Evolutionary conservation across 164 flowering plant genomes (phyloP).

Genomic region (Warburgia ugandensis): DNA sequence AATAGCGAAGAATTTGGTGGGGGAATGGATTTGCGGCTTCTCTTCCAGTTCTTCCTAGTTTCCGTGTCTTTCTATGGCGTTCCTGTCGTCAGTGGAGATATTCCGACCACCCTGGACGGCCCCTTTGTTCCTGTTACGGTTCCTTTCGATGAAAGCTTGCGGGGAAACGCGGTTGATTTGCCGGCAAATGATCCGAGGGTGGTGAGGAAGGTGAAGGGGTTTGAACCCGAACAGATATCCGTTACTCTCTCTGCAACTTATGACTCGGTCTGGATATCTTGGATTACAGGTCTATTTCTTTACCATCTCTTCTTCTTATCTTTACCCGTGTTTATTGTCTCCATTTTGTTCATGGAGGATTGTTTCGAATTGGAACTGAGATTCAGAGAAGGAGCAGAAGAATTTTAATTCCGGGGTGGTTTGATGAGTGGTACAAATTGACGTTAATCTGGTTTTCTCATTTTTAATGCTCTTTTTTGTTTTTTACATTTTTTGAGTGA

Average conservation of each 20-base stretch:
- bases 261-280: conserved; percentile 87
- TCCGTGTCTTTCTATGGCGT: not conserved
- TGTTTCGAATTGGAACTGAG: no score
- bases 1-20: no score
- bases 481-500: no score
- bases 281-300: conserved; percentile 67
- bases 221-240: conserved; percentile 81
- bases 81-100: conserved; percentile 7
- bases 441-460: no score
- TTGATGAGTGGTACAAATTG: no score
- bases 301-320: not conserved
- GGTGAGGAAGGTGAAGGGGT: conserved; percentile 37
- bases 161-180: conserved; percentile 64
- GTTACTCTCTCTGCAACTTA: conserved; percentile 53
- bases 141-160: conserved; percentile 41
- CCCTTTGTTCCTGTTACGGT: conserved; percentile 70
- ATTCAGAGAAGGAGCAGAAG: no score
- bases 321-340: no score
- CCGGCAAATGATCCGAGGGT: conserved; percentile 64
- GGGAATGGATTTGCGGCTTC: no score
- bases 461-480: no score
- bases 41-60: no score
- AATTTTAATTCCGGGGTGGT: no score
- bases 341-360: not conserved
- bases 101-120: conserved; percentile 70